phyloP scores from a whole-genome alignment of 176 grass and related monocot genomes.

The Eremochloa ophiuroides region DNA sequence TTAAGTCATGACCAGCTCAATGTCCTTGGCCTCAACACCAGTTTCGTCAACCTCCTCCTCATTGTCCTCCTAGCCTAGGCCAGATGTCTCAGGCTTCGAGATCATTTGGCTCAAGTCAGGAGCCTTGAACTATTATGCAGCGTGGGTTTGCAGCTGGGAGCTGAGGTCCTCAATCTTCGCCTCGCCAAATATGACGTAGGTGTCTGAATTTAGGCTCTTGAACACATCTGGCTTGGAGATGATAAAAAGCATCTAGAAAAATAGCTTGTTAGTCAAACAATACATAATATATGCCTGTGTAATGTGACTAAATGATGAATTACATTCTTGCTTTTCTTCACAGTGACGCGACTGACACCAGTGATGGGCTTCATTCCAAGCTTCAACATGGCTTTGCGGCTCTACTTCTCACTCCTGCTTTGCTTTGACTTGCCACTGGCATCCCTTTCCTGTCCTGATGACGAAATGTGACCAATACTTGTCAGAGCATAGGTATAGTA shows the following conservation, averaged over 20 bases:
- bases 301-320: neutral
- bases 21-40: constrained; percentile 58
- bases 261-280: neutral
- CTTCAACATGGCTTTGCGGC: constrained; percentile 78
- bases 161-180: constrained; percentile 71
- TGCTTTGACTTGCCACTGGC: constrained; percentile 58
- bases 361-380: constrained; percentile 73
- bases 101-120: constrained; percentile 45
- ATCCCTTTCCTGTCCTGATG: constrained; percentile 45
- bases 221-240: constrained; percentile 77
- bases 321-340: constrained; percentile 84
- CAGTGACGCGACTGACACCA: constrained; percentile 54
- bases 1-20: constrained; percentile 73
- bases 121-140: constrained; percentile 67
- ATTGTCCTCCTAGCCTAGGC: constrained; percentile 34
- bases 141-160: constrained; percentile 69
- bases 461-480: neutral
- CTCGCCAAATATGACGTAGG: constrained; percentile 65
- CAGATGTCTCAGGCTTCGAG: constrained; percentile 35
- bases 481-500: neutral
- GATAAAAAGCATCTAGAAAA: constrained; percentile 59
- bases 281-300: neutral
- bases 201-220: constrained; percentile 68
- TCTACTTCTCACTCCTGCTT: constrained; percentile 83
- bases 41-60: constrained; percentile 53